Base-by-base conservation (phyloP, 208 protist genomes). In the Trypanosoma congolense region DNA sequence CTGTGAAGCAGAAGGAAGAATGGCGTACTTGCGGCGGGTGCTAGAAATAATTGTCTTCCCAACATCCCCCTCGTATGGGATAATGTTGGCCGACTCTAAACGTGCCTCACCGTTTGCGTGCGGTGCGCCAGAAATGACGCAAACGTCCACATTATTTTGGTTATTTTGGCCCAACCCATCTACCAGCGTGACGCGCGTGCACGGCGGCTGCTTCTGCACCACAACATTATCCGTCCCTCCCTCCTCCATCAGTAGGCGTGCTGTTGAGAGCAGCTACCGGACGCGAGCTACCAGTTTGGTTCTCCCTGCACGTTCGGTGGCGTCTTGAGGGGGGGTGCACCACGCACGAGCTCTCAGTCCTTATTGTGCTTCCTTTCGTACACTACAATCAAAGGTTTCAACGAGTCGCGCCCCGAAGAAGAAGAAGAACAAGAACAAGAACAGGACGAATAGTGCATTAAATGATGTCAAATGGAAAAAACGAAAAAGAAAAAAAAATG, bases 21-120 rank as follows among this genome's bases (percentile, higher is more conserved):
- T 59, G 5, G 73, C 65, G 64, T 88, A 89, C 42, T 74, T 70
- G 43, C 75, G 58, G 28, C 64, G 67, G 21, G 75, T 79, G 43
- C 65, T 70, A 18, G 85, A 89, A 12, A 56, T 21, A 30, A 74
- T 66, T 19, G 51, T 61, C 10, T 36, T 44, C 12, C 43, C 53
- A 21, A 21, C 58, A 4, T 57, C 58, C 42, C 6, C 33, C 6
- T 38, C 33, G 12, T 12, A 38, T 38, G 12, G 12, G 12, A 12
- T 6, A 38, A 6, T 6, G 12, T 12, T 38, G 12, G 6, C 12
- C 6, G 6, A 16, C 12, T 38, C 33, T 38, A 38, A 6, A 38
- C 9, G 33, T 38, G 12, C 12, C 9, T 12, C 12, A 0, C 33
- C 33, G 12, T 38, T 38, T 6, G 33, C 12, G 12, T 38, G 12